These are phyloP conservation scores for Hypericum androsaemum DNA, from an alignment of 345 rosid genomes.

Conservation along the genomic window DNA sequence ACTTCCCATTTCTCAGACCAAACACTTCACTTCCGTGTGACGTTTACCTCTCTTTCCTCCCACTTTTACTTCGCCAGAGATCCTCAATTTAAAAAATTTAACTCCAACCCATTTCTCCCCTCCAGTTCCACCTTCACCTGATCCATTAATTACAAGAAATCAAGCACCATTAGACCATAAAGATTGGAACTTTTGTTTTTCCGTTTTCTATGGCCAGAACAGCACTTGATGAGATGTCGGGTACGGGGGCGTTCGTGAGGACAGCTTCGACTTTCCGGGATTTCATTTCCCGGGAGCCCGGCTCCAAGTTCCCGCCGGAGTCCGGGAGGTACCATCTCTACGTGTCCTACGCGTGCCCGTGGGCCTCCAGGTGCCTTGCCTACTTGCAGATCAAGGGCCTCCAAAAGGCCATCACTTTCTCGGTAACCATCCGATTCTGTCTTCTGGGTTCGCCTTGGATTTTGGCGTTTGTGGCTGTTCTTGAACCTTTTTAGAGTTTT, in stretches of 20 bases:
- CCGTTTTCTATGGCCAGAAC: conserved; percentile 56
- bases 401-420: conserved; percentile 58
- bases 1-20: no score
- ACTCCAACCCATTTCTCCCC: no score
- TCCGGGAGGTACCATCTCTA: conserved; percentile 91
- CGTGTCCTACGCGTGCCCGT: conserved; percentile 89
- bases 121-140: no score
- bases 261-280: conserved; percentile 79
- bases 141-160: conserved; percentile 1
- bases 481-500: no score
- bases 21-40: no score
- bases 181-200: background rate
- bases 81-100: no score
- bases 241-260: conserved; percentile 62
- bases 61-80: no score
- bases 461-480: background rate
- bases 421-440: conserved; percentile 26
- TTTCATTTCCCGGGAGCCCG: conserved; percentile 46
- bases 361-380: conserved; percentile 88
- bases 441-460: background rate
- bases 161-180: conserved; percentile 15
- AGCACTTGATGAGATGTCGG: conserved; percentile 64
- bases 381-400: conserved; percentile 83
- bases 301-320: conserved; percentile 65
- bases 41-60: no score